Conservation (phyloP, 768 basidiomycete genomes). For the Psilocybe sp. region DNA sequence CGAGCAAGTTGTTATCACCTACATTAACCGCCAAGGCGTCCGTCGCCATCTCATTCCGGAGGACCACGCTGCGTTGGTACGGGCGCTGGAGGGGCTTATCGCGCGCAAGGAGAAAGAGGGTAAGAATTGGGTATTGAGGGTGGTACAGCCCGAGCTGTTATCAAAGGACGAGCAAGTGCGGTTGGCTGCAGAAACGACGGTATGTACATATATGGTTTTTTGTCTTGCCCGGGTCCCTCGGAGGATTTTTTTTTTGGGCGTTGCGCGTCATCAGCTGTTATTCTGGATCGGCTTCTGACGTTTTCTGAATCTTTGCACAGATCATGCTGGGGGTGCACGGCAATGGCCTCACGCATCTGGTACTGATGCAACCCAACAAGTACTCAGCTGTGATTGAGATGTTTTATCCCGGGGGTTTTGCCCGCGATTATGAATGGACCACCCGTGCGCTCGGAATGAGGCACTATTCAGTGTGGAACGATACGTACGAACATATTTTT, state of each 20-base stretch:
- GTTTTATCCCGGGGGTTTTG: slow-evolving; percentile 72
- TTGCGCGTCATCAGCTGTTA: neutral
- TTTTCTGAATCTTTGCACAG: slow-evolving; percentile 24
- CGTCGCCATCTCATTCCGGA: slow-evolving; percentile 45
- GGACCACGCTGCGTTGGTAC: slow-evolving; percentile 49
- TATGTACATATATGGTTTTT: slow-evolving; percentile 26
- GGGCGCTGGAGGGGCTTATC: slow-evolving; percentile 44
- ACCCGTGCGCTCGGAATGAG: slow-evolving; percentile 59
- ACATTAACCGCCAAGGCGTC: slow-evolving; percentile 59
- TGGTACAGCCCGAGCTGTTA: slow-evolving; percentile 56
- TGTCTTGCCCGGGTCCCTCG: neutral
- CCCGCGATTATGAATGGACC: slow-evolving; percentile 82
- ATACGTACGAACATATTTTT: slow-evolving; percentile 44
- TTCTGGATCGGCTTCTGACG: neutral
- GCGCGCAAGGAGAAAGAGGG: slow-evolving; percentile 24
- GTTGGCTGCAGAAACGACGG: slow-evolving; percentile 59
- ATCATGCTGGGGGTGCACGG: slow-evolving; percentile 68
- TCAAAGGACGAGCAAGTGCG: slow-evolving; percentile 68
- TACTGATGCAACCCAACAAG: slow-evolving; percentile 70
- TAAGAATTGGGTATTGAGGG: slow-evolving; percentile 51
- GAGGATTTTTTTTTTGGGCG: no score
- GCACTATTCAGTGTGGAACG: slow-evolving; percentile 76
- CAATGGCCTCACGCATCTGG: slow-evolving; percentile 72
- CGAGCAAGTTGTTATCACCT: slow-evolving; percentile 56
- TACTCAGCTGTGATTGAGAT: slow-evolving; percentile 77